Evolutionary conservation across 495 filamentous ascomycete genomes (phyloP).

Genomic region (Hypoxylon trugodes): DNA sequence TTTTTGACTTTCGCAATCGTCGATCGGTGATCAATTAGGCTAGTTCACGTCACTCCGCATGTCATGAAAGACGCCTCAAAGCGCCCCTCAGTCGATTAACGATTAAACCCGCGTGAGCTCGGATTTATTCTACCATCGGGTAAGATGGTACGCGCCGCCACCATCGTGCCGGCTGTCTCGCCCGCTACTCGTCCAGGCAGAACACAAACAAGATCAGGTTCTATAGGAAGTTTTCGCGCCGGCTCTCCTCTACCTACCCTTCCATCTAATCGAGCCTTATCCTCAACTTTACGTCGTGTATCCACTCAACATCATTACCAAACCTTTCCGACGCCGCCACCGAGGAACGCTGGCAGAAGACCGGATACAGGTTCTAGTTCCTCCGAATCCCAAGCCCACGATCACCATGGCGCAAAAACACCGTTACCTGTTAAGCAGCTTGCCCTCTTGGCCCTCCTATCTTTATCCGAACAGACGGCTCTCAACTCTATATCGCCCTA

Average conservation of each 20-base stretch:
- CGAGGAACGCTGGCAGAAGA: conserved; percentile 66
- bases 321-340: conserved; percentile 91
- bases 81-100: conserved; percentile 11
- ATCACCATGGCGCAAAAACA: conserved; percentile 56
- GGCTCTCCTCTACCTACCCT: conserved; percentile 54
- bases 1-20: background rate
- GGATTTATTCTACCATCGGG: conserved; percentile 29
- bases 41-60: background rate
- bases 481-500: conserved; percentile 98
- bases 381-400: conserved; percentile 43
- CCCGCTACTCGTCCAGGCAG: conserved; percentile 32
- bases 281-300: conserved; percentile 57
- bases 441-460: conserved; percentile 83
- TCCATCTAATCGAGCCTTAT: conserved; percentile 29
- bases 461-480: conserved; percentile 92
- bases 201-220: conserved; percentile 34
- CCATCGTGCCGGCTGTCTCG: conserved; percentile 39
- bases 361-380: conserved; percentile 40
- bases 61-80: conserved; percentile 17
- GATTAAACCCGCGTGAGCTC: conserved; percentile 19
- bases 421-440: conserved; percentile 87
- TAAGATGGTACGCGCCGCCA: conserved; percentile 49
- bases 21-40: conserved; percentile 4
- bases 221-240: conserved; percentile 58
- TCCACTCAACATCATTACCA: conserved; percentile 78